Evolutionary conservation across 2,329 filamentous ascomycete genomes (phyloP), one percentile per base, ranked within the genome.

Genomic region (Sordariomycetes sp.): DNA sequence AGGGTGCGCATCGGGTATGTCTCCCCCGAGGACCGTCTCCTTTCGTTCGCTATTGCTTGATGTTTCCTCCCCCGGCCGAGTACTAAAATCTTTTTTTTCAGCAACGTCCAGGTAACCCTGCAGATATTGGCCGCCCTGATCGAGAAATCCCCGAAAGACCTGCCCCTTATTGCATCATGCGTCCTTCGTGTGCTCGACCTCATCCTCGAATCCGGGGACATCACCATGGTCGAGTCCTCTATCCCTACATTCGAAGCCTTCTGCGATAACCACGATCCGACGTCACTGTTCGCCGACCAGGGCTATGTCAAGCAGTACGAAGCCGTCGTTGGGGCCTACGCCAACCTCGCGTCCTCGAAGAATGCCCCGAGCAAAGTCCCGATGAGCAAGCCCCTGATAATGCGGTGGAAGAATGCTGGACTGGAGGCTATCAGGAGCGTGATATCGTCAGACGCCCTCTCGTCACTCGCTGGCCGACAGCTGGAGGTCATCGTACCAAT

Each of bases 41-140:
- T 32, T 12, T 24, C 32, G 2, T 34, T 22, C 46, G 2, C 46
- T 7, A 24, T 50, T 20, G n/a, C 46, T 25, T 28, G 24, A 37
- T 20, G n/a, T 46, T 52, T 8, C 28, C 28, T 32, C 28, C 28
- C 28, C 4, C 28, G 28, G 28, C 28, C 28, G 28, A 6, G 28
- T 43, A 22, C 51, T 54, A 35, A 58, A 40, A 22, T n/a, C 50
- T 14, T 25, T 48, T 32, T 53, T 1, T 57, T 22, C 65, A 94
- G 90, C 64, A 95, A 95, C 76, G 89, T 96, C 59, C 90, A 96
- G 71, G 91, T 99, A 63, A 97, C 92, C 2, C 85, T 99, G 60
- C 89, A 95, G 71, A 97, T 99, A 65, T 79, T 97, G 64, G 86
- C 87, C 61, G 90, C 92, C 53, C 80, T 99, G 65, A 91, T 97